phyloP scores from a whole-genome alignment of 2,329 filamentous ascomycete genomes.

The Colletotrichum lentis region DNA sequence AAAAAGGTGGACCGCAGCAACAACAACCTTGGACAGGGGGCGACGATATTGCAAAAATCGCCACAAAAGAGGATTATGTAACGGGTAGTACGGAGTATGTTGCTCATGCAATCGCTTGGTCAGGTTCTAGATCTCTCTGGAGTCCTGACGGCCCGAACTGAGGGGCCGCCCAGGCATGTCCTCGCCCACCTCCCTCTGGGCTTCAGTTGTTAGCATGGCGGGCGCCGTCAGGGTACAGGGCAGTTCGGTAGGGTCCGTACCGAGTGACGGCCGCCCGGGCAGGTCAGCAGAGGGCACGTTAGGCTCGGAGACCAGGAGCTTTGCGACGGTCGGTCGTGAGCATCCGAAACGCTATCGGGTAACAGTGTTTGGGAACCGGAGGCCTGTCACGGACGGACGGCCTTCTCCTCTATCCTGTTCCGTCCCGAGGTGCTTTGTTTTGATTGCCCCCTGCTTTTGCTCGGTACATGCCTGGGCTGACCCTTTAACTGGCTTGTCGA shows the following conservation, averaged over 20 bases:
- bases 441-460: neutral
- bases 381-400: conserved; percentile 7
- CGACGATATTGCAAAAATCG: conserved; percentile 5
- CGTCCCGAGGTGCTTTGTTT: neutral
- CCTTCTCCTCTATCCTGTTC: neutral
- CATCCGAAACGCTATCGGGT: conserved; percentile 33
- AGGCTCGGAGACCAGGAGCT: conserved; percentile 17
- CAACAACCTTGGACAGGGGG: neutral
- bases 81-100: neutral
- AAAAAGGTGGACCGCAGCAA: neutral
- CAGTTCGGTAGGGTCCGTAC: conserved; percentile 13
- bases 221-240: conserved; percentile 17
- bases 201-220: conserved; percentile 7
- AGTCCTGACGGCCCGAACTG: conserved; percentile 23
- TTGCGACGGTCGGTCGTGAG: conserved; percentile 11
- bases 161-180: conserved; percentile 25
- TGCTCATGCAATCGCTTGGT: conserved; percentile 25
- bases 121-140: conserved; percentile 33
- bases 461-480: neutral
- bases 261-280: neutral
- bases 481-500: neutral
- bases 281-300: conserved; percentile 9
- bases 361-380: conserved; percentile 23
- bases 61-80: conserved; percentile 33
- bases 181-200: neutral